These are phyloP conservation scores for Wickerhamomyces rabaulensis DNA, from an alignment of 805 yeast genomes.

Conservation along the genomic window DNA sequence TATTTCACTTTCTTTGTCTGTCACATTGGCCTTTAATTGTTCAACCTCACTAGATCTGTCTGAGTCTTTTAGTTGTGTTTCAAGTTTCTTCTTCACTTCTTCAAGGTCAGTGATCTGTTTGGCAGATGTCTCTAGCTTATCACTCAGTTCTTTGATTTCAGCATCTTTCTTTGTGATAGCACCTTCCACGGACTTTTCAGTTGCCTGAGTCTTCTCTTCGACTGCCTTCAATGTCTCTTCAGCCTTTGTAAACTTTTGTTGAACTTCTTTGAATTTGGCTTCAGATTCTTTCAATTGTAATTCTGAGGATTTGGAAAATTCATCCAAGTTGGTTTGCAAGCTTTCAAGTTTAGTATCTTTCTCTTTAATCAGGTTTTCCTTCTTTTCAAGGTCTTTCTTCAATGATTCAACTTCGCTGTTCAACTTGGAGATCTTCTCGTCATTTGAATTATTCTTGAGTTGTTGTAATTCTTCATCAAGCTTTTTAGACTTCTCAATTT, in stretches of 20 bases:
- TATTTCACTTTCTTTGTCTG: constrained; percentile 7
- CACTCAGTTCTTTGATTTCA: not conserved
- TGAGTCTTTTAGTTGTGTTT: not conserved
- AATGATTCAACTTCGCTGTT: not conserved
- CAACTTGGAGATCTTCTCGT: not conserved
- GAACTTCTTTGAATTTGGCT: not conserved
- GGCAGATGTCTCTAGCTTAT: not conserved
- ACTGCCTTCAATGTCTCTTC: not conserved
- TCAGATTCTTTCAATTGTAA: not conserved
- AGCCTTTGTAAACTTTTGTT: not conserved
- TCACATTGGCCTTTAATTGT: constrained; percentile 9
- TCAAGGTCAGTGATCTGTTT: not conserved
- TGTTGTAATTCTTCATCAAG: not conserved
- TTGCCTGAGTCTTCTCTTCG: not conserved
- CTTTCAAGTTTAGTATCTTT: not conserved
- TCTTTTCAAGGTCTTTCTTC: constrained; percentile 6
- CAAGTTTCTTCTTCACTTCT: not conserved
- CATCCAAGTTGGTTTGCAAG: not conserved
- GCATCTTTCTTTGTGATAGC: not conserved
- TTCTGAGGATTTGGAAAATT: not conserved
- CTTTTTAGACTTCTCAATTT: not conserved
- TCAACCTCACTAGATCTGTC: constrained; percentile 3
- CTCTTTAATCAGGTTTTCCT: not conserved
- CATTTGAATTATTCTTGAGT: not conserved
- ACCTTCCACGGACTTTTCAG: not conserved